Conservation (phyloP, 208 protist genomes). For the Naegleria lovaniensis region DNA sequence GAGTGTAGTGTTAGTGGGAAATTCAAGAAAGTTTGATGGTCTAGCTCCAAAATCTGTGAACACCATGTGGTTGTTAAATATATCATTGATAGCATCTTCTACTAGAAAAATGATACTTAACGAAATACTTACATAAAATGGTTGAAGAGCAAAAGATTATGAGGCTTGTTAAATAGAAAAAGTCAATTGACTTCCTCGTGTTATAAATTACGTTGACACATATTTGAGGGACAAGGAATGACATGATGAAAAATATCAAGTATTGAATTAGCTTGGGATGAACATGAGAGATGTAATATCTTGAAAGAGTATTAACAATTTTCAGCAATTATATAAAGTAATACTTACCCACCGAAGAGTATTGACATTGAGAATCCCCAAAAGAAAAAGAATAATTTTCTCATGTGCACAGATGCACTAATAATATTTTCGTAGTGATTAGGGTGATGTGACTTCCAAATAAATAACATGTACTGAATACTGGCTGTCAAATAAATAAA, state of each 20-base stretch:
- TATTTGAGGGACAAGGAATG: conserved; percentile 57
- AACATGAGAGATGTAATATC: conserved; percentile 44
- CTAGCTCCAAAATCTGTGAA: background rate
- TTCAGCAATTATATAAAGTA: background rate
- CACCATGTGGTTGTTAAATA: no score
- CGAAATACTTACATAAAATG: background rate
- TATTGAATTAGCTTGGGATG: conserved; percentile 38
- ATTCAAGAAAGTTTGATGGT: background rate
- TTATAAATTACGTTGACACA: conserved; percentile 38
- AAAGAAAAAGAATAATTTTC: conserved; percentile 51
- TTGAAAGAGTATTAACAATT: conserved; percentile 35
- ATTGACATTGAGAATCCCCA: background rate
- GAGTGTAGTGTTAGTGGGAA: background rate
- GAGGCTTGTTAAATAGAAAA: background rate
- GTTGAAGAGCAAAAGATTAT: background rate
- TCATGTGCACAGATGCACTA: conserved; percentile 47
- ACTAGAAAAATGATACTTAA: no score
- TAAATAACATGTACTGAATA: conserved; percentile 54
- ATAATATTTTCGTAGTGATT: conserved; percentile 30
- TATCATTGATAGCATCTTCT: no score
- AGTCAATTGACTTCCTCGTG: background rate
- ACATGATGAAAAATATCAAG: conserved; percentile 55
- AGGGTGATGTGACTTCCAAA: conserved; percentile 50
- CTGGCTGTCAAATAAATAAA: conserved; percentile 54
- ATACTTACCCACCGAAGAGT: background rate